These are phyloP conservation scores for Naganishia cerealis DNA, from an alignment of 1,284 basidiomycete species.

Conservation along the genomic window DNA sequence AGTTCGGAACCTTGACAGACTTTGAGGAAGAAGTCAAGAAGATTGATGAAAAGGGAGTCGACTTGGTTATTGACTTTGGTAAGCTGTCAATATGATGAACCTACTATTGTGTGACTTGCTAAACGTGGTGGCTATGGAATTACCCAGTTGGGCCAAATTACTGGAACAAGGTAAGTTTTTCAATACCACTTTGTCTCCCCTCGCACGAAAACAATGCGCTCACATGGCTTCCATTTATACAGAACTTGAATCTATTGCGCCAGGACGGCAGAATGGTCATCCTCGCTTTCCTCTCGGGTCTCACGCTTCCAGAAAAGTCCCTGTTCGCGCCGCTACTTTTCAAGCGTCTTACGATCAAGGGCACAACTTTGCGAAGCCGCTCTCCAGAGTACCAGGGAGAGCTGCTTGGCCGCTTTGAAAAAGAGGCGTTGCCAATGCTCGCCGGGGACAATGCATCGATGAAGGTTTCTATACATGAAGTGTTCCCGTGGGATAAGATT, in stretches of 20 bases:
- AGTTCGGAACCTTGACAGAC: constrained; percentile 39
- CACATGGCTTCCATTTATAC: constrained; percentile 44
- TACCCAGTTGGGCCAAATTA: constrained; percentile 33
- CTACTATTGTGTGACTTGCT: background rate
- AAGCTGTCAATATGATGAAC: background rate
- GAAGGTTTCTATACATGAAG: constrained; percentile 74
- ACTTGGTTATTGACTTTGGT: constrained; percentile 77
- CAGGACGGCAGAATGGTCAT: constrained; percentile 71
- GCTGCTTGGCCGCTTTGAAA: constrained; percentile 68
- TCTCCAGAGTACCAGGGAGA: constrained; percentile 76
- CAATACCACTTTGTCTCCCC: background rate
- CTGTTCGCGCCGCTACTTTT: constrained; percentile 67
- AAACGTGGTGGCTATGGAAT: background rate
- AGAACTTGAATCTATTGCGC: constrained; percentile 75
- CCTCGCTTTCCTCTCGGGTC: constrained; percentile 60
- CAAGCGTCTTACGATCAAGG: constrained; percentile 86
- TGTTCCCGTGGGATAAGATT: constrained; percentile 80
- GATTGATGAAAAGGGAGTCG: constrained; percentile 52
- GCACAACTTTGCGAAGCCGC: constrained; percentile 80
- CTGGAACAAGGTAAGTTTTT: constrained; percentile 33
- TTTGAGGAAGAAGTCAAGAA: constrained; percentile 57
- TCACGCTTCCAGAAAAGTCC: constrained; percentile 62
- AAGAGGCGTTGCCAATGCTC: constrained; percentile 63
- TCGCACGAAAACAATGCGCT: background rate
- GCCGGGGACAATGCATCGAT: constrained; percentile 61